Evolutionary conservation across 108 stramenopile species (phyloP), one percentile per base, ranked within the genome.

Genomic region (Skeletonema potamos): DNA sequence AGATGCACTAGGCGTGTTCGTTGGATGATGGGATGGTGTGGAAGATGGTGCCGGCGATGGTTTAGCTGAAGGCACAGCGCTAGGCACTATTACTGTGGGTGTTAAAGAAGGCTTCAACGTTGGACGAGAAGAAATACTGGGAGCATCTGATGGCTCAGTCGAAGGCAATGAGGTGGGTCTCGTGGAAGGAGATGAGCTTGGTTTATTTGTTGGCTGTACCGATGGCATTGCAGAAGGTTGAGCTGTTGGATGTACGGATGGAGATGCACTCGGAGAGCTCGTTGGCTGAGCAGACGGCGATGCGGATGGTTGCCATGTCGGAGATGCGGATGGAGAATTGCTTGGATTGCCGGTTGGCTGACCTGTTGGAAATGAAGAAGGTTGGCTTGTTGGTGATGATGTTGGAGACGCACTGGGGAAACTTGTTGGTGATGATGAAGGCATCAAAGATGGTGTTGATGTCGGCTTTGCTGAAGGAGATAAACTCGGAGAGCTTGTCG

Each of bases 251-350:
- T 17, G 17, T 13, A 22, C 32, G 17, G 58, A 18, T 59, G 58
- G 58, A 9, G 6, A 5, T 51, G 44, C n/a, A 46, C 44, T 46
- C 6, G 44, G 44, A 46, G 18, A 6, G 1, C 18, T 13, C 17
- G 69, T 62, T 3, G 69, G 61, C 13, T 41, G 61, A 46, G 27
- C 24, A 28, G 69, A 70, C 37, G 69, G 61, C 6, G 70, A 28
- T 63, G 26, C 8, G 18, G 48, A 28, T 11, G 43, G 62, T 28
- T 43, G 39, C 20, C 4, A 22, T 20, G 17, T 32, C 20, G 70
- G 62, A 33, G 62, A 64, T 10, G 6, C 20, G 11, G 70, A 70
- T 2, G 70, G 67, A 30, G 36, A 28, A 9, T 8, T 12, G 22
- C 26, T 27, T 61, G 66, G 29, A 33, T 1, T 30, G 15, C 27